Evolutionary conservation across 805 yeast genomes (phyloP).

Genomic region (Tetrapisispora namnaoensis): DNA sequence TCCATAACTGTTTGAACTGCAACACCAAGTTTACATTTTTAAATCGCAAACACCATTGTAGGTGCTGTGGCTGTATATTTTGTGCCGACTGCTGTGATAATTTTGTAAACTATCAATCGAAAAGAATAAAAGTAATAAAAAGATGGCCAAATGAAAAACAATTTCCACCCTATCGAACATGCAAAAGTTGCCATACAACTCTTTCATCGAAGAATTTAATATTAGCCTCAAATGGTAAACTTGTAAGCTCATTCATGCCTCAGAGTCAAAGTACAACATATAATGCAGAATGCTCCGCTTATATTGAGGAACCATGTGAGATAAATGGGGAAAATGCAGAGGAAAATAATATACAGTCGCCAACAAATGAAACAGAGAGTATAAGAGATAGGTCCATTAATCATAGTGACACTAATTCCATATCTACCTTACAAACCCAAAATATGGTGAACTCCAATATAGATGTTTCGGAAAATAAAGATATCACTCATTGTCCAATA

Average conservation of each 20-base stretch:
- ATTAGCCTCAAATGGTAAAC: constrained; percentile 11
- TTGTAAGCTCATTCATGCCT: not conserved
- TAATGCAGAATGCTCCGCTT: too few species aligned
- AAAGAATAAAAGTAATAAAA: constrained; percentile 20
- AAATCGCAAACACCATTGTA: constrained; percentile 57
- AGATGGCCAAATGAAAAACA: constrained; percentile 17
- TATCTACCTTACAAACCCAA: not conserved
- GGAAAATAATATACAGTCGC: not conserved
- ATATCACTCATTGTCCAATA: constrained; percentile 34
- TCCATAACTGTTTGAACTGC: constrained; percentile 39
- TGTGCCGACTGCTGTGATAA: constrained; percentile 34
- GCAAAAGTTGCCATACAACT: constrained; percentile 47
- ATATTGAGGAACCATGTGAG: too few species aligned
- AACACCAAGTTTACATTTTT: constrained; percentile 37
- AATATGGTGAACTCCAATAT: not conserved
- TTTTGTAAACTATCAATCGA: constrained; percentile 21
- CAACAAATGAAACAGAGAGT: not conserved
- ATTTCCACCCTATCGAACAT: constrained; percentile 49
- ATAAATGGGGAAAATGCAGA: not conserved
- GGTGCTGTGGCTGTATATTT: constrained; percentile 58
- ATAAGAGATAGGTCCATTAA: too few species aligned
- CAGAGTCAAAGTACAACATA: not conserved
- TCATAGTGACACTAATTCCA: not conserved
- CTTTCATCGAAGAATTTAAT: constrained; percentile 23
- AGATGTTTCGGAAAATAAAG: constrained; percentile 3